These are phyloP conservation scores for Narthecium ossifragum DNA, from an alignment of 106 monocot genomes.

Conservation along the genomic window DNA sequence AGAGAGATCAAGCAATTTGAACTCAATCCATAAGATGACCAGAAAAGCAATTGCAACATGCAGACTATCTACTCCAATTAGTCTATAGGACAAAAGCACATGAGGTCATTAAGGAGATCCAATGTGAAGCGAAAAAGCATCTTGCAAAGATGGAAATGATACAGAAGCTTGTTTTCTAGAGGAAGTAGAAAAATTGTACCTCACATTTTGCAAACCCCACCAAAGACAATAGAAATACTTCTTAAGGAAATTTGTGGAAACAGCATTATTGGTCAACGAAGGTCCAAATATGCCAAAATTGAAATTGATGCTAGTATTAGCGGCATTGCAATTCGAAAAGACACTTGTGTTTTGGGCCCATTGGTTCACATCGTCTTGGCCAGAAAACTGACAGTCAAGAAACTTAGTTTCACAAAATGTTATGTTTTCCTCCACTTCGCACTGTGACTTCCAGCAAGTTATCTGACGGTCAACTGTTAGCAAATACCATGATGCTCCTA, in stretches of 20 bases:
- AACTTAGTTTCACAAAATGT: slow-evolving; percentile 27
- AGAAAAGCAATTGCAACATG: no score
- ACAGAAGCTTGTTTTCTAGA: neutral
- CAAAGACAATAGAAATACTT: slow-evolving; percentile 87
- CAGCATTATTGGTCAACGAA: slow-evolving; percentile 44
- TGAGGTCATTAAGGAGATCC: no score
- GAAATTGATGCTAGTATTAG: slow-evolving; percentile 32
- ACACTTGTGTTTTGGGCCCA: slow-evolving; percentile 50
- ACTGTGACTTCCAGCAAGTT: slow-evolving; percentile 75
- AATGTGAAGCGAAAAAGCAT: no score
- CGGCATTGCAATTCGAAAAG: slow-evolving; percentile 55
- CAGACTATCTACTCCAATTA: no score
- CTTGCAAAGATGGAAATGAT: no score
- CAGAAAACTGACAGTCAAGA: slow-evolving; percentile 43
- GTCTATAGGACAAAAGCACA: no score
- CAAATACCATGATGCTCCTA: slow-evolving; percentile 73
- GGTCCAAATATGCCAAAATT: slow-evolving; percentile 55
- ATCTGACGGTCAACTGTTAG: slow-evolving; percentile 68
- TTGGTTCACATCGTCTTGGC: neutral
- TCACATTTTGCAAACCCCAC: slow-evolving; percentile 94
- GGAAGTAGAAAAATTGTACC: slow-evolving; percentile 33
- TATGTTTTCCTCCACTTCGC: slow-evolving; percentile 26
- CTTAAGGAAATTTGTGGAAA: slow-evolving; percentile 40
- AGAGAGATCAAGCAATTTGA: no score
- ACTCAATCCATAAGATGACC: no score